phyloP scores from a whole-genome alignment of 148 eudicot genomes.

The Fallopia convolvulus region DNA sequence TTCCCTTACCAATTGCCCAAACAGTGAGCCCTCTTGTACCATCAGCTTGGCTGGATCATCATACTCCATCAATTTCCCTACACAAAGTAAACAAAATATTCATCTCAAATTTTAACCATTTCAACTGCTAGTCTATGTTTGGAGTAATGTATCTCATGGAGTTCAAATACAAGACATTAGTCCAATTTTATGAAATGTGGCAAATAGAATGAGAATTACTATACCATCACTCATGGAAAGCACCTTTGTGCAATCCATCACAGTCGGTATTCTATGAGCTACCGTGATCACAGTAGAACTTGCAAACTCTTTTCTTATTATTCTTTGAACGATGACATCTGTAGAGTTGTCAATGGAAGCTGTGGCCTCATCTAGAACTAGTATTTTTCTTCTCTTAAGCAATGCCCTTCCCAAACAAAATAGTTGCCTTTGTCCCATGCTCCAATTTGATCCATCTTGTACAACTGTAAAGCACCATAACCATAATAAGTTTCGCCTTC shows the following conservation, averaged over 20 bases:
- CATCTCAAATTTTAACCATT: neutral
- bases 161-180: neutral
- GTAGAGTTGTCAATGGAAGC: slow-evolving; percentile 61
- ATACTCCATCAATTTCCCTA: slow-evolving; percentile 47
- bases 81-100: neutral
- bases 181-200: neutral
- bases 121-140: neutral
- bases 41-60: slow-evolving; percentile 49
- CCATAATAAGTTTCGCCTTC: neutral
- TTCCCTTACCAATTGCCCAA: slow-evolving; percentile 47
- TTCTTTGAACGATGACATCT: slow-evolving; percentile 40
- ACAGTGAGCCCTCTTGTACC: slow-evolving; percentile 31
- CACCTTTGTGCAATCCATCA: slow-evolving; percentile 50
- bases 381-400: slow-evolving; percentile 37
- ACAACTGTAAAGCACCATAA: slow-evolving; percentile 25
- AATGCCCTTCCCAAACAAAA: slow-evolving; percentile 54
- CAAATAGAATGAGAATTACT: neutral
- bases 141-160: no score
- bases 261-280: slow-evolving; percentile 60
- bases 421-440: slow-evolving; percentile 58
- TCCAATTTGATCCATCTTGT: slow-evolving; percentile 63
- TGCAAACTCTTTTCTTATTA: slow-evolving; percentile 40
- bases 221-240: slow-evolving; percentile 43
- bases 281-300: slow-evolving; percentile 51
- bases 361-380: slow-evolving; percentile 62